Conservation (phyloP, 495 filamentous ascomycete genomes). For the Neurospora sublineolata region DNA sequence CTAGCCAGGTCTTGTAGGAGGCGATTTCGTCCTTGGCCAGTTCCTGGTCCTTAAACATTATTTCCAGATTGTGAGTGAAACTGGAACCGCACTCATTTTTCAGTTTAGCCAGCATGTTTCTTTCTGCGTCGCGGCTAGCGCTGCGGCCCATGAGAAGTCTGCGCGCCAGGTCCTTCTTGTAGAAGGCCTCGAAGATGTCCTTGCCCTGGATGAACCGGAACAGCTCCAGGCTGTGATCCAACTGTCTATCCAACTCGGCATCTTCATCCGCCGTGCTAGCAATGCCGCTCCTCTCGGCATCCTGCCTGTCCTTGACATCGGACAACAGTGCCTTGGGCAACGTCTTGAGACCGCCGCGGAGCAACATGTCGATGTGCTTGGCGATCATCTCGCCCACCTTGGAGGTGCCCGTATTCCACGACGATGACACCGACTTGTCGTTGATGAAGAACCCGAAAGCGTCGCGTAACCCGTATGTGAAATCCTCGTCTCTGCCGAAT, state of each 20-base stretch:
- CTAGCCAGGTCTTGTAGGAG: conserved; percentile 50
- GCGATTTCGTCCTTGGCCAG: conserved; percentile 73
- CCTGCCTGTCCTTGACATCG: conserved; percentile 36
- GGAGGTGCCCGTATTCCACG: conserved; percentile 69
- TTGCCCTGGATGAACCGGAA: conserved; percentile 97
- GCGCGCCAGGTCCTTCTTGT: conserved; percentile 90
- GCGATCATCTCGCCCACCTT: conserved; percentile 98
- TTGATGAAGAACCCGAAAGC: conserved; percentile 88
- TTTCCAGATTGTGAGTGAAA: conserved; percentile 94
- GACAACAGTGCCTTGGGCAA: conserved; percentile 49
- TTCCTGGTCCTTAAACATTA: conserved; percentile 98
- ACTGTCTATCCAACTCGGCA: conserved; percentile 73
- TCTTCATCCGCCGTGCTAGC: conserved; percentile 67
- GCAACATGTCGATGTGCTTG: conserved; percentile 85
- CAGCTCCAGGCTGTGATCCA: conserved; percentile 83
- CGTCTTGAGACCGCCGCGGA: conserved; percentile 76
- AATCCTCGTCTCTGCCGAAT: conserved; percentile 61
- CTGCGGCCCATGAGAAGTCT: conserved; percentile 81
- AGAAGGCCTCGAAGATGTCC: conserved; percentile 95
- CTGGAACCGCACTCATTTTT: conserved; percentile 86
- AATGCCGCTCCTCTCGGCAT: conserved; percentile 42
- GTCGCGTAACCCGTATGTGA: conserved; percentile 68
- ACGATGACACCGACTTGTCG: conserved; percentile 53
- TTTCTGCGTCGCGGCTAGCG: conserved; percentile 87
- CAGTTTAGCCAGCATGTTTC: conserved; percentile 82